Base-by-base conservation (phyloP, 768 basidiomycete genomes). In the Mycena galericulata region DNA sequence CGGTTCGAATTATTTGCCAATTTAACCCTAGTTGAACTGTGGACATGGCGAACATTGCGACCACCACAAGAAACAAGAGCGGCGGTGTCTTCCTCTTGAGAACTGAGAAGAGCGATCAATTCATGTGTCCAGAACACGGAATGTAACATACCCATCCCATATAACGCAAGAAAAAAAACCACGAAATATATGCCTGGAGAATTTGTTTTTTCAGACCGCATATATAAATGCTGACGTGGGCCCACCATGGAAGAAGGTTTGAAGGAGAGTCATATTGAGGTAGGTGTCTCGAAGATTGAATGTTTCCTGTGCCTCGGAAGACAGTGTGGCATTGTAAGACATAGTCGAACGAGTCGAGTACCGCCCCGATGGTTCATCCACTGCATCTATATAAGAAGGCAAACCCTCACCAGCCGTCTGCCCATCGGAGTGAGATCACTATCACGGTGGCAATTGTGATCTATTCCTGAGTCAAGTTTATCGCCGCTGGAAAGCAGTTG, bases 131-230 rank as follows among this genome's bases (percentile, higher is more conserved):
- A 14, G 8, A n/a, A 32, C n/a, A n/a, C 8, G 36, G 6, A 40
- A 46, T 38, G 18, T 2, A 41, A 24, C 62, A 41, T n/a, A 69
- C 68, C n/a, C 68, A 69, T 69, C 27, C 49, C 68, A 26, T 69
- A 69, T 27, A 69, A 32, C 4, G 68, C 57, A 43, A 69, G 49
- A 50, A 65, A 65, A 45, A 69, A 69, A 14, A 69, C 36, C 27
- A 65, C 68, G 41, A 29, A 59, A 57, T 69, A 69, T 14, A 65
- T 27, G 2, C 67, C 67, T 68, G 26, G 36, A 49, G 26, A 2
- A 11, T 3, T 3, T 15, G 15, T 15, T 49, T 49, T 12, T 14
- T 4, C 29, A 10, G 11, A 27, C 17, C 11, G 5, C 5, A 54
- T 36, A 18, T 27, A 17, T 14, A 10, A 6, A 49, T 15, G 26